Base-by-base conservation (phyloP, 495 filamentous ascomycete species). In the Podospora anserina region DNA sequence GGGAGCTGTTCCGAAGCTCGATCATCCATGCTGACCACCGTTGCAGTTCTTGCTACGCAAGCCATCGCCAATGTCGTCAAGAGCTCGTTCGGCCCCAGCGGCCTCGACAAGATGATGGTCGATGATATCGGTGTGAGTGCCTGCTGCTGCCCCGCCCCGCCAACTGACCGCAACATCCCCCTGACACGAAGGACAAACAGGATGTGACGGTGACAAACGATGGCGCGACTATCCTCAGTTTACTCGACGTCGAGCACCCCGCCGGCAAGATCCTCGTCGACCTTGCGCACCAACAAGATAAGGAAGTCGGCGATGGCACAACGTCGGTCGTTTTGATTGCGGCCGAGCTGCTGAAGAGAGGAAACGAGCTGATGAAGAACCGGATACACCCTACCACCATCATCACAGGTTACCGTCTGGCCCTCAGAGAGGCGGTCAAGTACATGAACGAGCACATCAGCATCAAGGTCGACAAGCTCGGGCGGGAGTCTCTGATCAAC, bases 91-190 rank as follows among this genome's bases (percentile, higher is more conserved):
- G 95, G 95, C 55, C 95, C 95, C 67, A 96, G 92, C 68, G 95
- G 95, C 44, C 83, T 99, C 71, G 95, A 99, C 77, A 99, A 99
- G 87, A 98, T 99, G 96, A 98, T 99, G 96, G 96, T 99, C 76
- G 95, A 99, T 80, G 95, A 99, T 76, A 98, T 98, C 78, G 95
- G 95, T 74, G 91, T 93, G 86, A 70, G 89, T 74, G 72, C 66
- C 60, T 61, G 66, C 65, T 63, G 70, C 65, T 23, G 23, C 62
- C 67, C 26, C 32, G 61, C 63, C 62, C 63, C 60, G 44, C 65
- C 49, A 34, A 57, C 60, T 62, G 28, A 49, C 72, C 58, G 55
- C 67, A 49, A 49, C 9, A 49, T 2, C 67, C 69, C 71, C 76
- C 70, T 26, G 30, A 28, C 16, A 18, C 59, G 59, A 61, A 57